Evolutionary conservation across 441 rosid genomes (phyloP).

Genomic region (Euphorbia schlechtendalii): DNA sequence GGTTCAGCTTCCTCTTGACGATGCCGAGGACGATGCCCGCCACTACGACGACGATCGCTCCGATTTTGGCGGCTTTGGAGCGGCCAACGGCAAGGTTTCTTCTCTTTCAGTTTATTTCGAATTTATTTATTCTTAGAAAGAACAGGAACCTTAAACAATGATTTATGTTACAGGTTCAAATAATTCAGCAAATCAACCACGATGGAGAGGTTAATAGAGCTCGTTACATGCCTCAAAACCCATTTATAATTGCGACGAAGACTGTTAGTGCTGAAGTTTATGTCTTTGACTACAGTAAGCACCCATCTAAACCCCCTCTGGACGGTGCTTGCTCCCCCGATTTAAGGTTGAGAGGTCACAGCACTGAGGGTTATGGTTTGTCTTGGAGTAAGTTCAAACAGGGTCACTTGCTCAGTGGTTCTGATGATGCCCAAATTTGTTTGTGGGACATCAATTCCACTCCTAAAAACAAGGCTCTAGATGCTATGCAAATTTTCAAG

Average conservation of each 20-base stretch:
- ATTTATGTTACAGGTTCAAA: constrained; percentile 53
- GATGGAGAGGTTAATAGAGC: constrained; percentile 97
- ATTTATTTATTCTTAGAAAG: background rate
- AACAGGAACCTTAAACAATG: background rate
- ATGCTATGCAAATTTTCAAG: constrained; percentile 77
- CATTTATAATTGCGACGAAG: constrained; percentile 86
- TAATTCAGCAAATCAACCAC: constrained; percentile 88
- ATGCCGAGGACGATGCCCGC: constrained; percentile 80
- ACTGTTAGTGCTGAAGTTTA: constrained; percentile 88
- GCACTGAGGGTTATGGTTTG: constrained; percentile 89
- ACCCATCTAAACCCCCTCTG: constrained; percentile 77
- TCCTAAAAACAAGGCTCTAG: constrained; percentile 70
- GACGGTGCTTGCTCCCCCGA: constrained; percentile 87
- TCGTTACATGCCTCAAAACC: constrained; percentile 95
- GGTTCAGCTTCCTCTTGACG: constrained; percentile 87
- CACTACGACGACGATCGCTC: constrained; percentile 86
- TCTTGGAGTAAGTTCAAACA: constrained; percentile 93
- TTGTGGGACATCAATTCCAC: constrained; percentile 80
- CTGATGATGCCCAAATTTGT: constrained; percentile 96
- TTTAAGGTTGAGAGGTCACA: constrained; percentile 86
- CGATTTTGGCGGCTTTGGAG: constrained; percentile 81
- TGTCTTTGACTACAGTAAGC: constrained; percentile 87
- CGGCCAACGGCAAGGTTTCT: constrained; percentile 70
- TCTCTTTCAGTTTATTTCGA: background rate
- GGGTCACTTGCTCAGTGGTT: constrained; percentile 89